Evolutionary conservation across 345 rosid genomes (phyloP).

Genomic region (Firmiana major): DNA sequence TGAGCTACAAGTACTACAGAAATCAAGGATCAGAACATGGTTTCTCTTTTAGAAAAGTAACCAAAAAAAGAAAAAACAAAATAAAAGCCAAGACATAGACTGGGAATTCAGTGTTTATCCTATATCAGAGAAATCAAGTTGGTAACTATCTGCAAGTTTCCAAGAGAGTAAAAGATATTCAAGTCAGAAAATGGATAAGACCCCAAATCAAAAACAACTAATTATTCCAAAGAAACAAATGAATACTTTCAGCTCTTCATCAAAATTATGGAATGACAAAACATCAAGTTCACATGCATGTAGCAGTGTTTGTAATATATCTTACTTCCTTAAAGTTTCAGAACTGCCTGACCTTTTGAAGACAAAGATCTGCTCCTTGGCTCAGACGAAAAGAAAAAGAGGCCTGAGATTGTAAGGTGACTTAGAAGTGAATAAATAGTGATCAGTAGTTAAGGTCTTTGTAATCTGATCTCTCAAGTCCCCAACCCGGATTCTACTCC

Average conservation of each 20-base stretch:
- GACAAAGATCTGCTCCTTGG: background rate
- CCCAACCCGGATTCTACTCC: background rate
- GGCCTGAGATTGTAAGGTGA: background rate
- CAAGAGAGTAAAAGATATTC: background rate
- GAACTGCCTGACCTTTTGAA: background rate
- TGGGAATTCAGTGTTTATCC: no score
- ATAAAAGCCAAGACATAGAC: no score
- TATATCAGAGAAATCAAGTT: no score
- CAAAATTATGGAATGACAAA: background rate
- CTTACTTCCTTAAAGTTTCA: background rate
- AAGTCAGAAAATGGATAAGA: no score
- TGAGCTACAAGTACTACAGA: no score
- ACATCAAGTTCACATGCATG: background rate
- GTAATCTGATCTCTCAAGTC: background rate
- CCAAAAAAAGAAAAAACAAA: no score
- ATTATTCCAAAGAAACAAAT: background rate
- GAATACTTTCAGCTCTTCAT: background rate
- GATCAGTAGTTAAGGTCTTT: background rate
- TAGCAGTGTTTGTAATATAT: background rate
- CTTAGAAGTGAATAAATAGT: no score
- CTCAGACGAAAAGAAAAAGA: background rate
- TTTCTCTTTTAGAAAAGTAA: background rate
- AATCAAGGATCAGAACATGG: no score
- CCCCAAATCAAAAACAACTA: no score
- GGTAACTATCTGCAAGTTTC: no score